Conservation (phyloP, 306 rosid genomes). For the Malus domestica region DNA sequence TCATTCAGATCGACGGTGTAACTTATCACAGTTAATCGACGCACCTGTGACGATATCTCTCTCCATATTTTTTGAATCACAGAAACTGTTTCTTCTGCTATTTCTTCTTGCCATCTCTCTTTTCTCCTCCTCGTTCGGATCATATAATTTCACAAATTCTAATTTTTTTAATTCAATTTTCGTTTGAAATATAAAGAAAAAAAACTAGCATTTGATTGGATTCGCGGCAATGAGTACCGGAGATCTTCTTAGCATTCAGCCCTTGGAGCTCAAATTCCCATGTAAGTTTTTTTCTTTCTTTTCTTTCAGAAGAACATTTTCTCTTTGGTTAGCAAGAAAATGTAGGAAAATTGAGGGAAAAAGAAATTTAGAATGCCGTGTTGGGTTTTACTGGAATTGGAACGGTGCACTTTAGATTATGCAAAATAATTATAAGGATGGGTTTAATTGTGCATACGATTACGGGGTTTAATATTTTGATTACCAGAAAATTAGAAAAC, state of each 20-base stretch:
- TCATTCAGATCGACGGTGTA: neutral
- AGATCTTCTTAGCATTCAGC: slow-evolving; percentile 33
- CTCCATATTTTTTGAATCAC: neutral
- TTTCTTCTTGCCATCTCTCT: neutral
- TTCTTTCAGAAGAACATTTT: neutral
- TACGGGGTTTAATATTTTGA: neutral
- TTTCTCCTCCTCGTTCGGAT: neutral
- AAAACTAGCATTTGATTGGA: neutral
- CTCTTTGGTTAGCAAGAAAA: neutral
- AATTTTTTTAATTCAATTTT: neutral
- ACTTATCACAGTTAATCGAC: neutral
- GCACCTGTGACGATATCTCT: neutral
- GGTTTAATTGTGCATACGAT: neutral
- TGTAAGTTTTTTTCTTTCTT: slow-evolving; percentile 10
- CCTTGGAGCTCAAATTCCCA: slow-evolving; percentile 43
- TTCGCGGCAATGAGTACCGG: slow-evolving; percentile 32
- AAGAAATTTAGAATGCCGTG: neutral
- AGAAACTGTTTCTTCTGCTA: neutral
- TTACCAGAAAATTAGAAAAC: neutral
- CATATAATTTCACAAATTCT: neutral
- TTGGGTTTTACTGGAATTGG: neutral
- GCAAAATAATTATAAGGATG: neutral
- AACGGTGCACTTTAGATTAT: neutral
- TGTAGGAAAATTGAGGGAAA: neutral
- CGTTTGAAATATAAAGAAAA: neutral